Base-by-base conservation (phyloP, 805 yeast genomes). In the Ogataea parapolymorpha region DNA sequence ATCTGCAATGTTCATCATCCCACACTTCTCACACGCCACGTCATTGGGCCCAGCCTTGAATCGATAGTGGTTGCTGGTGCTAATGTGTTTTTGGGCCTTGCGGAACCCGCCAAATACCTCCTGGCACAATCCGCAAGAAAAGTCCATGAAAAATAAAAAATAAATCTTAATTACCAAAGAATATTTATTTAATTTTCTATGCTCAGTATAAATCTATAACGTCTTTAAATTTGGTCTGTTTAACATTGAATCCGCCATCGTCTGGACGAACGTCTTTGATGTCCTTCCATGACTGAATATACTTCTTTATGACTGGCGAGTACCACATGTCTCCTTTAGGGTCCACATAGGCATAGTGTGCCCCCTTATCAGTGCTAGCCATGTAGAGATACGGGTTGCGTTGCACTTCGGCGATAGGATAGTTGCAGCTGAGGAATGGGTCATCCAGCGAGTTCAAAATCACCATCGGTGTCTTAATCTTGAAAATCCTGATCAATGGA, bases 371-470 rank as follows among this genome's bases (percentile, higher is more conserved):
- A 1, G 87, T 74, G 33, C 76, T 72, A 5, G 78, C 66, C 61
- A 80, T 62, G 24, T 75, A 65, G 18, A 80, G 62, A 54, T 74
- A 79, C 12, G 89, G 88, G 46, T 82, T 82, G 23, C 67, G 60
- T 27, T 56, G 46, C 14, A 74, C 71, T 41, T 79, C 85, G 4
- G 56, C 38, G 16, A 45, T 43, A 8, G 90, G 88, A 29, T 79
- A 70, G 26, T 72, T 65, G 13, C 72, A 66, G 10, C 75, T 73
- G 30, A 79, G 72, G 31, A 83, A 72, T 6, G 91, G 88, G 56
- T 84, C 93, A 56, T 84, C 91, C 14, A 58, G 53, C 0, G 89
- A 70, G 53, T 74, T 78, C 16, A 84, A 59, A n/a, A 78, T 71
- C 38, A 84, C 45, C 33, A 76, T 63, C 11, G 93, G 93, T 4